phyloP scores from a whole-genome alignment of 1,284 basidiomycete species.

The Ustilago curta region DNA sequence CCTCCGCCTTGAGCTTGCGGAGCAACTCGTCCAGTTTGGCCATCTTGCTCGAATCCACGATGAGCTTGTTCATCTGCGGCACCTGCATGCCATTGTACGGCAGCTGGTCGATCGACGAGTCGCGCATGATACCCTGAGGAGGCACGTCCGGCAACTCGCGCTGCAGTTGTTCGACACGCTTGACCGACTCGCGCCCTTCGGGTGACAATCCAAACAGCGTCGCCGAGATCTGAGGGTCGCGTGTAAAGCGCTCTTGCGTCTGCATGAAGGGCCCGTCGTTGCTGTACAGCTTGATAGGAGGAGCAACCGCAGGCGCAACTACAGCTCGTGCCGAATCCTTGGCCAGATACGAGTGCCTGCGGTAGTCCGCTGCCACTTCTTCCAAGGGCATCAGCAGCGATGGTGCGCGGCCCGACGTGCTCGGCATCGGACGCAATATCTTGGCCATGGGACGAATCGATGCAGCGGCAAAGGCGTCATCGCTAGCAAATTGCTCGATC shows the following conservation, averaged over 20 bases:
- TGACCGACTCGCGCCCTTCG: conserved; percentile 76
- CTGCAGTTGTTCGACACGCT: conserved; percentile 74
- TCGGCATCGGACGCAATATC: conserved; percentile 68
- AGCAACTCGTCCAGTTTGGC: conserved; percentile 88
- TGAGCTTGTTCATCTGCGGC: conserved; percentile 92
- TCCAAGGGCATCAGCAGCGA: conserved; percentile 74
- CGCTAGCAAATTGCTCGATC: conserved; percentile 71
- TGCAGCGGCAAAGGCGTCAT: conserved; percentile 75
- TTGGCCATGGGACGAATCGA: conserved; percentile 68
- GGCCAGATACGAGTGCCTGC: conserved; percentile 83
- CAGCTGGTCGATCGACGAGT: conserved; percentile 80
- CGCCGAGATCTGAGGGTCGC: conserved; percentile 76
- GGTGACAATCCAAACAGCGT: conserved; percentile 88
- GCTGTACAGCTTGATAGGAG: conserved; percentile 81
- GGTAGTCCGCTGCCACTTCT: conserved; percentile 76
- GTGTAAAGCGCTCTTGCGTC: conserved; percentile 74
- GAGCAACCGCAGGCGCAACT: conserved; percentile 84
- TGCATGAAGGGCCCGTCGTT: conserved; percentile 84
- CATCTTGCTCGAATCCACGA: conserved; percentile 96
- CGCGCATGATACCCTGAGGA: conserved; percentile 78
- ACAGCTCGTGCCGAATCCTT: conserved; percentile 83
- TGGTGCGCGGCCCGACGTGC: conserved; percentile 55
- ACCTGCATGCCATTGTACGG: conserved; percentile 89
- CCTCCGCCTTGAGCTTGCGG: conserved; percentile 90
- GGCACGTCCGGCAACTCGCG: conserved; percentile 76